Evolutionary conservation across 495 filamentous ascomycete species (phyloP).

Genomic region (Hypoxylon fragiforme): DNA sequence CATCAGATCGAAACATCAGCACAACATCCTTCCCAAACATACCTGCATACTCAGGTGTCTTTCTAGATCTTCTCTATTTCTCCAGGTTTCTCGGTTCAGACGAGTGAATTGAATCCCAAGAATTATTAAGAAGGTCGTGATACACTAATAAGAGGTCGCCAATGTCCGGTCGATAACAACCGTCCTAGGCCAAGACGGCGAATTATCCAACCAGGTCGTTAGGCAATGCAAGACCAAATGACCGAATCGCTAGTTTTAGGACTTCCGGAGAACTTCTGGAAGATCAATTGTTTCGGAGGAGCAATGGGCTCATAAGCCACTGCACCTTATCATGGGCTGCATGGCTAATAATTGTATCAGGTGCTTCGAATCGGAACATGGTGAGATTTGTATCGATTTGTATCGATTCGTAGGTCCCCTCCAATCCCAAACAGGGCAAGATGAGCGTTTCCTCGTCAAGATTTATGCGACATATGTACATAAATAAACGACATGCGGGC

Average conservation of each 20-base stretch:
- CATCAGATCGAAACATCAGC: slow-evolving; percentile 8
- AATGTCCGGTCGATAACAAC: no score
- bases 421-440: slow-evolving; percentile 22
- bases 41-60: not conserved
- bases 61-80: no score
- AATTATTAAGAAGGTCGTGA: no score
- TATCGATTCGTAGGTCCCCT: no score
- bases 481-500: slow-evolving; percentile 1
- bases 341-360: slow-evolving; percentile 18
- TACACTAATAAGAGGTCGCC: no score
- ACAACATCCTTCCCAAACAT: slow-evolving; percentile 2
- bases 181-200: not conserved
- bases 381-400: slow-evolving; percentile 24
- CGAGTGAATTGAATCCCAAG: no score
- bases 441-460: slow-evolving; percentile 23
- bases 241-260: slow-evolving; percentile 1
- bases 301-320: slow-evolving; percentile 3
- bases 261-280: slow-evolving; percentile 16
- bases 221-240: not conserved
- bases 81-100: no score
- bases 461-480: not conserved
- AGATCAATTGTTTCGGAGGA: slow-evolving; percentile 26
- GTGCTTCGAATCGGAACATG: slow-evolving; percentile 24
- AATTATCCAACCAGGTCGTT: not conserved
- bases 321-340: no score